Evolutionary conservation across 2,329 filamentous ascomycete genomes (phyloP).

Genomic region (Aspergillus persii): DNA sequence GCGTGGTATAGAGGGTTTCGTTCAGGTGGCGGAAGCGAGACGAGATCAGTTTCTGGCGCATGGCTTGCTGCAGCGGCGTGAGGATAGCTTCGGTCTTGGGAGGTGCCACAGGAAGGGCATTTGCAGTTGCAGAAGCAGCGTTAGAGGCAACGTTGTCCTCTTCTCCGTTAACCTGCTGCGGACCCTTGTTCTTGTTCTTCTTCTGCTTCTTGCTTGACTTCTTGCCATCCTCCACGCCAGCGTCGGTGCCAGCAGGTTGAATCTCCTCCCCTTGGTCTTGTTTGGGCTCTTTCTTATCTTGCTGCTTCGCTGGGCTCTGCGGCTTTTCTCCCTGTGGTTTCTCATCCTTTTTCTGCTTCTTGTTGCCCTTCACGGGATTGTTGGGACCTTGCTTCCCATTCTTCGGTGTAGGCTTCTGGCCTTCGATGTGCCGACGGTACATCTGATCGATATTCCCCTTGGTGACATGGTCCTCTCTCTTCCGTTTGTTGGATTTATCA

Average conservation of each 20-base stretch:
- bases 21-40: slow-evolving; percentile 97
- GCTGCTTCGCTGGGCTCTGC: slow-evolving; percentile 22
- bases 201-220: slow-evolving; percentile 26
- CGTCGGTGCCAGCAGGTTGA: slow-evolving; percentile 6
- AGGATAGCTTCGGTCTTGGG: slow-evolving; percentile 59
- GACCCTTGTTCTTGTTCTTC: slow-evolving; percentile 34
- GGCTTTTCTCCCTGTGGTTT: slow-evolving; percentile 18
- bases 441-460: slow-evolving; percentile 71
- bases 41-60: slow-evolving; percentile 92
- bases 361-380: slow-evolving; percentile 20
- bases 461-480: slow-evolving; percentile 55
- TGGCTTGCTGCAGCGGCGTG: slow-evolving; percentile 87
- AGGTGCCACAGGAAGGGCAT: slow-evolving; percentile 34
- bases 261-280: slow-evolving; percentile 18
- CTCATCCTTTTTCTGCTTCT: slow-evolving; percentile 31
- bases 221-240: slow-evolving; percentile 26
- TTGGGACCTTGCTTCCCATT: slow-evolving; percentile 37
- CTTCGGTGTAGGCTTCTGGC: slow-evolving; percentile 46
- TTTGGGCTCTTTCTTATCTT: slow-evolving; percentile 25
- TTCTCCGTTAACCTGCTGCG: slow-evolving; percentile 20
- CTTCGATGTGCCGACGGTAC: slow-evolving; percentile 77
- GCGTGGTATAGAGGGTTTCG: slow-evolving; percentile 90
- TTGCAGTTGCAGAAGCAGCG: slow-evolving; percentile 9
- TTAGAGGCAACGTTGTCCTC: slow-evolving; percentile 14
- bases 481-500: slow-evolving; percentile 52